Percentiles rank a stretch among this genome's conserved stretches.
phyloP scores from a whole-genome alignment of 805 yeast species.

The Yamadazyma paraphyllophila region DNA sequence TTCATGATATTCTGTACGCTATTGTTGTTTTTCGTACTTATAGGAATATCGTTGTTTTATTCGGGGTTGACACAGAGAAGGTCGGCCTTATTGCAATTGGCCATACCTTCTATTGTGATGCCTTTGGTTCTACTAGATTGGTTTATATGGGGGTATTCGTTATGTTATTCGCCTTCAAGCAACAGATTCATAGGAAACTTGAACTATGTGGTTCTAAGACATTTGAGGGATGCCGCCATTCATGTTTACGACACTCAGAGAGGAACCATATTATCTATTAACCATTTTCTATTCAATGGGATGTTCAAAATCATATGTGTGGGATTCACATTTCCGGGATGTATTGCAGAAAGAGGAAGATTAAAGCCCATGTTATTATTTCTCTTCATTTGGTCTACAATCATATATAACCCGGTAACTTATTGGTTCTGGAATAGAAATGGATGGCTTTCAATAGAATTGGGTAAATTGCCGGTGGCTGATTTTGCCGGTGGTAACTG shows the following conservation, averaged over 20 bases:
- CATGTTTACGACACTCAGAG: slow-evolving; percentile 32
- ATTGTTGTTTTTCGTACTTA: slow-evolving; percentile 28
- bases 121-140: slow-evolving; percentile 39
- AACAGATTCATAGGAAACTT: slow-evolving; percentile 36
- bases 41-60: slow-evolving; percentile 40
- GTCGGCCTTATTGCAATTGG: slow-evolving; percentile 39
- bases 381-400: slow-evolving; percentile 37
- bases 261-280: slow-evolving; percentile 35
- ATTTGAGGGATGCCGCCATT: slow-evolving; percentile 18
- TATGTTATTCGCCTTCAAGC: slow-evolving; percentile 34
- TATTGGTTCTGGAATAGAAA: slow-evolving; percentile 46
- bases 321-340: slow-evolving; percentile 43
- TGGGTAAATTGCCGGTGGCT: slow-evolving; percentile 32
- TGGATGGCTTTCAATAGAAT: slow-evolving; percentile 42
- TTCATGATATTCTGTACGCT: slow-evolving; percentile 37
- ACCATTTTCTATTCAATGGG: slow-evolving; percentile 41
- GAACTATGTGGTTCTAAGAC: slow-evolving; percentile 29
- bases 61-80: slow-evolving; percentile 44
- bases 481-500: slow-evolving; percentile 48
- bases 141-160: slow-evolving; percentile 46
- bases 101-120: slow-evolving; percentile 30
- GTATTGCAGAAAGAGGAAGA: slow-evolving; percentile 44
- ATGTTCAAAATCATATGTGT: slow-evolving; percentile 38
- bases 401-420: slow-evolving; percentile 42
- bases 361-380: slow-evolving; percentile 41